phyloP scores from a whole-genome alignment of 805 yeast species.

The Kodamaea nitidulidarum region DNA sequence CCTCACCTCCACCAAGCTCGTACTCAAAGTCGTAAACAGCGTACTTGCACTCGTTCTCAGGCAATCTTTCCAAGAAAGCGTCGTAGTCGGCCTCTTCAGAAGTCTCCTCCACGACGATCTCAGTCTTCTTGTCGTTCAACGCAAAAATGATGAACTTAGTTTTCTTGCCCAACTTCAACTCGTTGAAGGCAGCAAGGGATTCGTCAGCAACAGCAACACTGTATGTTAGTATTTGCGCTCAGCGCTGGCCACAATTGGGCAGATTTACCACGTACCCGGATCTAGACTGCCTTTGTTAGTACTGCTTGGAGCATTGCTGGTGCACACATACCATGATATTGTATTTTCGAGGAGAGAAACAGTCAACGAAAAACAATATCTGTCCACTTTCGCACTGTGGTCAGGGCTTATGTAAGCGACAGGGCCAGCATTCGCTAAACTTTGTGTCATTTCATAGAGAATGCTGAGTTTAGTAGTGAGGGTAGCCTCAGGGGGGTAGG shows the following conservation, averaged over 20 bases:
- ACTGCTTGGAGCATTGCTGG: not conserved
- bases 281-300: conserved; percentile 16
- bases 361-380: conserved; percentile 3
- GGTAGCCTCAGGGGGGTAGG: no score
- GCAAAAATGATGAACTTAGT: conserved; percentile 77
- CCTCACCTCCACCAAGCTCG: conserved; percentile 85
- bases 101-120: conserved; percentile 84
- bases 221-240: conserved; percentile 19
- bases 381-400: conserved; percentile 2
- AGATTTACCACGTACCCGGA: conserved; percentile 14
- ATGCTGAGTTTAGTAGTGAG: not conserved
- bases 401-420: conserved; percentile 3
- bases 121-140: conserved; percentile 81
- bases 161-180: conserved; percentile 90
- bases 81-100: conserved; percentile 78
- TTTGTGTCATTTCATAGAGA: not conserved
- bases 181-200: conserved; percentile 90
- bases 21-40: conserved; percentile 97
- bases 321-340: conserved; percentile 5
- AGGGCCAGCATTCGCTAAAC: no score
- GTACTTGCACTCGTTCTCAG: conserved; percentile 94
- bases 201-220: conserved; percentile 62
- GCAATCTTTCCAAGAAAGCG: conserved; percentile 77
- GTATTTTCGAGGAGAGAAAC: not conserved
- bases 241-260: not conserved